These are phyloP conservation scores for Durusdinium trenchii DNA, from an alignment of 73 alveolate genomes.

Conservation along the genomic window DNA sequence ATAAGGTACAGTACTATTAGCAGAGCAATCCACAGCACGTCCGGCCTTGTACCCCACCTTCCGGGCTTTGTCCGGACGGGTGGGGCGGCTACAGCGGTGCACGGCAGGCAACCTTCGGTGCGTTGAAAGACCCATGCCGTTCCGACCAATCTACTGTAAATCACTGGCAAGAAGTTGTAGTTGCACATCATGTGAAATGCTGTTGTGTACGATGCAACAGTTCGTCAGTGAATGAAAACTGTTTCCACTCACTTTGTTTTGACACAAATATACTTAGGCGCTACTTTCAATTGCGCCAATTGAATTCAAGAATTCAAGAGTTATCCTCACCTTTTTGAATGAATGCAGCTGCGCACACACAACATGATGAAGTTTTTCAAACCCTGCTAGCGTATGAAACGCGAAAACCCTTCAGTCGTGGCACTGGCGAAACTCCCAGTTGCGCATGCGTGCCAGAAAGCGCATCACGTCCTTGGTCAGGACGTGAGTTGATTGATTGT, in stretches of 20 bases:
- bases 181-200: background rate
- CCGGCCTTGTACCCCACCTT: slow-evolving; percentile 99
- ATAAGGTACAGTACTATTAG: background rate
- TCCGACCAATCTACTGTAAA: background rate
- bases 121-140: background rate
- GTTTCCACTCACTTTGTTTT: no score
- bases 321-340: no score
- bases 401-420: no score
- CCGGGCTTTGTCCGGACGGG: slow-evolving; percentile 99
- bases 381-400: no score
- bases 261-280: no score
- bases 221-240: no score
- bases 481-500: no score
- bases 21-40: background rate
- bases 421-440: slow-evolving; percentile 99
- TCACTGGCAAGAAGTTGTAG: background rate
- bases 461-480: slow-evolving; percentile 99
- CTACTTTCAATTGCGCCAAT: no score
- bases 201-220: background rate
- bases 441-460: slow-evolving; percentile 99
- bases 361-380: no score
- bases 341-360: no score
- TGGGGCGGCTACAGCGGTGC: slow-evolving; percentile 99
- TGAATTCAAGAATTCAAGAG: no score
- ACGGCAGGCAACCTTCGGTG: slow-evolving; percentile 98